phyloP scores from a whole-genome alignment of 495 filamentous ascomycete species.

The Articulospora tetracladia region DNA sequence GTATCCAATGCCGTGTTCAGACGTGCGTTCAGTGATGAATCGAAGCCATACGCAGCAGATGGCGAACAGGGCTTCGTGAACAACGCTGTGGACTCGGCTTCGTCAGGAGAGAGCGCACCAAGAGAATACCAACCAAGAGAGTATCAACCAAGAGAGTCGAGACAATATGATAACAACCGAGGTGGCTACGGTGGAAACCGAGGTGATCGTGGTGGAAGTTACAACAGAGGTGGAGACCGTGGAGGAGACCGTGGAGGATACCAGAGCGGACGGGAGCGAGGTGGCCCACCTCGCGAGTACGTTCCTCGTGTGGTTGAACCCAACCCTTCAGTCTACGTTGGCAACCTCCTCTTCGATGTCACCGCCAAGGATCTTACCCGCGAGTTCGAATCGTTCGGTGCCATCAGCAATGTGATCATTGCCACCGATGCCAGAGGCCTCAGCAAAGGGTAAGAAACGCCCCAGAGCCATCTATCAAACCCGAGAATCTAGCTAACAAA shows the following conservation, averaged over 20 bases:
- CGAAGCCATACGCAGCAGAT: conserved; percentile 23
- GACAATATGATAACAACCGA: neutral
- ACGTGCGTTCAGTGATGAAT: conserved; percentile 39
- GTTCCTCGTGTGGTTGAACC: conserved; percentile 5
- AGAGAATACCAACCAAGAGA: neutral
- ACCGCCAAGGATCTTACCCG: conserved; percentile 65
- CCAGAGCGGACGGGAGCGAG: neutral
- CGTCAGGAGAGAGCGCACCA: neutral
- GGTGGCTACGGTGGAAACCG: neutral
- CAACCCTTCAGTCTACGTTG: conserved; percentile 60
- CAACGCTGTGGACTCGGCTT: conserved; percentile 11
- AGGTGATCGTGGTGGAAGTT: neutral
- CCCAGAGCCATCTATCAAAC: neutral
- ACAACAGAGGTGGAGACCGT: conserved; percentile 2
- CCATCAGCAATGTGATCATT: conserved; percentile 50
- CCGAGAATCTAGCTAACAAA: neutral
- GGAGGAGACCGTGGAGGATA: conserved; percentile 1
- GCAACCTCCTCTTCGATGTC: conserved; percentile 84
- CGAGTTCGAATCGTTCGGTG: conserved; percentile 64
- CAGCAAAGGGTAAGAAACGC: conserved; percentile 75
- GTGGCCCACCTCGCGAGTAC: neutral
- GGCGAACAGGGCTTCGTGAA: conserved; percentile 18
- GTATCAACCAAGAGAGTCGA: neutral
- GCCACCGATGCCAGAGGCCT: conserved; percentile 68
- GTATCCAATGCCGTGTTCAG: conserved; percentile 31